Base-by-base conservation (phyloP, 2,329 filamentous ascomycete genomes). In the Alternaria triticimaculans region DNA sequence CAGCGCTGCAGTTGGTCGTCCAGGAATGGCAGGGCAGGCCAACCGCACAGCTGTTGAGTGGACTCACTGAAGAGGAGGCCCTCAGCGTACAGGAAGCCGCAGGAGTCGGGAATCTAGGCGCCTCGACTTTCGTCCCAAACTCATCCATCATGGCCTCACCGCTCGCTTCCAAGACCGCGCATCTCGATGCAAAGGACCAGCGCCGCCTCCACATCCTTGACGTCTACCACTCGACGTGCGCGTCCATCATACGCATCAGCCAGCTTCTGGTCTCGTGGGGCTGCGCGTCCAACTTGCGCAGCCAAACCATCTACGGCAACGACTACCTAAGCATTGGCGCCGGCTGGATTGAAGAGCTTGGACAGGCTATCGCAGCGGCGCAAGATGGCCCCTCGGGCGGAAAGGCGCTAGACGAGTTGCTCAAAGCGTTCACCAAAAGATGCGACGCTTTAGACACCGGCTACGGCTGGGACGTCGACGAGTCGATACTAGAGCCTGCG, bases 21-120 rank as follows among this genome's bases (percentile, higher is more conserved):
- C 82, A 96, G 49, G 96, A 98, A 84, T 92, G 91, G 85, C 95
- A 98, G 81, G 88, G 87, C 67, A 88, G 93, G 37, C 84, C 93
- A n/a, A 85, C 88, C n/a, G 85, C 86, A 49, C 90, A 94, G 71
- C 86, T 97, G 2, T 84, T 89, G 45, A 87, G 87, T 14, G 88
- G 89, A 1, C 88, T 95, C 60, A 93, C 92, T 0, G 89, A 90
- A 50, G 92, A 96, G 71, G 93, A 96, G 83, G 84, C 89, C 15
- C 86, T 89, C 60, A 94, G 92, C 72, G 82, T 96, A 49, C 89
- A 92, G 72, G 91, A 92, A 72, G 91, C 91, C 15, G 87, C 90
- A 12, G 91, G 90, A 20, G 84, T 88, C 26, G 87, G 87, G 62
- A 90, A 88, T 77, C 86, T 76, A 83, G 89, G 68, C 82, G 86